Evolutionary conservation across 2,329 filamentous ascomycete species (phyloP), one percentile per base, ranked within the genome.

Genomic region (Plenodomus tracheiphilus): DNA sequence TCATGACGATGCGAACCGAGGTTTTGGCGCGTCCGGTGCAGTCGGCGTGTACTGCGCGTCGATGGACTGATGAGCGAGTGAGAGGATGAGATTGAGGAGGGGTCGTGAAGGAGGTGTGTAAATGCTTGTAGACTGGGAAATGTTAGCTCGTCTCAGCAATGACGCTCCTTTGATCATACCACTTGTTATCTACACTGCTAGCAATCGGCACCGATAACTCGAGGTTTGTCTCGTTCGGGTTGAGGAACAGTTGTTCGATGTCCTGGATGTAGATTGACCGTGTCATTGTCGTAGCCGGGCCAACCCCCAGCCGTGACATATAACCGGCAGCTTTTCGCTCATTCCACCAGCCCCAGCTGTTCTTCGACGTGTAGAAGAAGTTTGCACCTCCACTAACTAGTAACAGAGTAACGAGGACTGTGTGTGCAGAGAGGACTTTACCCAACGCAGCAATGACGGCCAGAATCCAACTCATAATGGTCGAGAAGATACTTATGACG

Each of bases 1-100:
- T 97, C 91, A 70, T 99, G 91, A 2, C 94, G 82, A 69, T 97
- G 94, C 2, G 84, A 79, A 1, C 89, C 93, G 0, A 99, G 82
- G 19, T 87, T 83, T 72, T 96, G 89, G 9, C 93, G 83, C n/a
- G 91, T 90, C 34, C 86, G 84, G 41, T 88, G 84, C 25, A 97
- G 79, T 20, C 81, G 82, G 13, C 80, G 81, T 9, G 74, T 72
- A 37, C 66, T 64, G 38, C 64, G 54, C 28, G 58, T 63, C 3
- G 66, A 66, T 1, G 65, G 53, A n/a, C 49, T 61, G 16, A 61
- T 48, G 21, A 59, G 58, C 5, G 62, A 63, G 22, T 57, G 42
- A 2, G 58, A 42, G 20, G 62, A 47, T 19, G 55, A 35, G 7
- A 54, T 46, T 17, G 61, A 46, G 4, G 56, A 44, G 16, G 63